These are phyloP conservation scores for Castanea mollissima DNA, from an alignment of 306 rosid species.

Conservation along the genomic window DNA sequence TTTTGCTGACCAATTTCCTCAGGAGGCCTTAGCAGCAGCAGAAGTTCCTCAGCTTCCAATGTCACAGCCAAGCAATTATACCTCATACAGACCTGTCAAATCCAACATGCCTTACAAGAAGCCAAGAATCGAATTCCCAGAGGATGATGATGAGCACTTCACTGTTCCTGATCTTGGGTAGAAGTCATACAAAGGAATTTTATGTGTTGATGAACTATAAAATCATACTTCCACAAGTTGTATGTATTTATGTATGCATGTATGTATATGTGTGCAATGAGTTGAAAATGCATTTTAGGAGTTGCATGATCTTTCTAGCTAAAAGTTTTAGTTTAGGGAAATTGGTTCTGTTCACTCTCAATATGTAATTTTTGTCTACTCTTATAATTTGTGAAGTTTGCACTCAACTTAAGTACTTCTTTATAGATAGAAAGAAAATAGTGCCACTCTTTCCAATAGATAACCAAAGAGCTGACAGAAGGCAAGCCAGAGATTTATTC, in stretches of 20 bases:
- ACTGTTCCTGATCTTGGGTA: slow-evolving; percentile 89
- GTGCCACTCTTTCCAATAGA: no score
- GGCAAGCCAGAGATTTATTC: no score
- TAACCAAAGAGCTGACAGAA: no score
- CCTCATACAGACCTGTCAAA: slow-evolving; percentile 51
- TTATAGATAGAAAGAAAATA: no score
- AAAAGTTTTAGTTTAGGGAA: slow-evolving; percentile 11
- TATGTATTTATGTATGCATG: slow-evolving; percentile 17
- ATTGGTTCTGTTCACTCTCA: slow-evolving; percentile 1
- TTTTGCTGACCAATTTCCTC: slow-evolving; percentile 65
- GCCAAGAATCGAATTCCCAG: slow-evolving; percentile 63
- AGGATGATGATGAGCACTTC: slow-evolving; percentile 78
- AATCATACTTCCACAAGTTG: slow-evolving; percentile 21
- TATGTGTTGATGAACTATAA: slow-evolving; percentile 24
- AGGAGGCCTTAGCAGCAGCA: slow-evolving; percentile 71
- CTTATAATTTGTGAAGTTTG: background rate
- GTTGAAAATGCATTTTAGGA: slow-evolving; percentile 20
- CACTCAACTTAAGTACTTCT: no score
- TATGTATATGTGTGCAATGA: slow-evolving; percentile 25
- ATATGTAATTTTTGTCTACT: background rate
- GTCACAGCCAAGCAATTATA: slow-evolving; percentile 41
- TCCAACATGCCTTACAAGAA: slow-evolving; percentile 56
- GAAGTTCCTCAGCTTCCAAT: slow-evolving; percentile 90
- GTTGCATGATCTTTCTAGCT: slow-evolving; percentile 20
- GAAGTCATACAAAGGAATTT: slow-evolving; percentile 11